phyloP scores from a whole-genome alignment of 352 stramenopile genomes.

The Globisporangium camurandrum region DNA sequence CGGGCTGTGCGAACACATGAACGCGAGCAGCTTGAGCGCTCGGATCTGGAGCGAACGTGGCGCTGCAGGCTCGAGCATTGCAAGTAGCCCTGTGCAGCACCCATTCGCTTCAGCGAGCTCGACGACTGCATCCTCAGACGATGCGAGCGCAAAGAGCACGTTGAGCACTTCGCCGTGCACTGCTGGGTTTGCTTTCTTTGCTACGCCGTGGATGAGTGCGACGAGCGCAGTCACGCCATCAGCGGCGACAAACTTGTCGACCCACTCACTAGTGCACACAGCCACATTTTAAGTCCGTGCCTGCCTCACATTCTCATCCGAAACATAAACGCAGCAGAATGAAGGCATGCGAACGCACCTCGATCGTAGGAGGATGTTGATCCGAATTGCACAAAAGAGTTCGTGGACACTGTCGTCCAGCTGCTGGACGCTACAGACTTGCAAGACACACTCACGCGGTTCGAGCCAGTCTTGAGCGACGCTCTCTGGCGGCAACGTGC shows the following conservation, averaged over 20 bases:
- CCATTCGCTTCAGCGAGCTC: conserved; percentile 22
- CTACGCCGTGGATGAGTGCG: conserved; percentile 19
- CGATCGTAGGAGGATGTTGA: conserved; percentile 48
- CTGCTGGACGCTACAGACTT: conserved; percentile 29
- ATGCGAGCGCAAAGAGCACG: conserved; percentile 41
- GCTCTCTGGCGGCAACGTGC: conserved; percentile 30
- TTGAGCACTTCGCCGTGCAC: conserved; percentile 34
- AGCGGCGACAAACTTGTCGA: conserved; percentile 39
- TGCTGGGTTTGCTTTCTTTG: conserved; percentile 14
- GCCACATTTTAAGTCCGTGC: too few species aligned
- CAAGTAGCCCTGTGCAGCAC: conserved; percentile 24
- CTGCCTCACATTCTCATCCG: background rate
- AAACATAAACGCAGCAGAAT: background rate
- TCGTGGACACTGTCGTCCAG: conserved; percentile 30
- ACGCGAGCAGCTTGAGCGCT: conserved; percentile 23
- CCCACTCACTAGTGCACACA: conserved; percentile 30
- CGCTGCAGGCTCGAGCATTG: conserved; percentile 17
- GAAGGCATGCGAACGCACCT: conserved; percentile 24
- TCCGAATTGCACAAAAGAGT: conserved; percentile 50
- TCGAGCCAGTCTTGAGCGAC: conserved; percentile 41
- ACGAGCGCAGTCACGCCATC: conserved; percentile 35
- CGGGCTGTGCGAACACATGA: conserved; percentile 28
- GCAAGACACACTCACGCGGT: conserved; percentile 37
- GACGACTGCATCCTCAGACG: conserved; percentile 18
- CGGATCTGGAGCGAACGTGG: conserved; percentile 19